Percentiles rank a stretch among this genome's conserved stretches.
These are phyloP conservation scores for Trichoderma koningiopsis DNA, from an alignment of 2,329 filamentous ascomycete genomes.

Conservation along the genomic window DNA sequence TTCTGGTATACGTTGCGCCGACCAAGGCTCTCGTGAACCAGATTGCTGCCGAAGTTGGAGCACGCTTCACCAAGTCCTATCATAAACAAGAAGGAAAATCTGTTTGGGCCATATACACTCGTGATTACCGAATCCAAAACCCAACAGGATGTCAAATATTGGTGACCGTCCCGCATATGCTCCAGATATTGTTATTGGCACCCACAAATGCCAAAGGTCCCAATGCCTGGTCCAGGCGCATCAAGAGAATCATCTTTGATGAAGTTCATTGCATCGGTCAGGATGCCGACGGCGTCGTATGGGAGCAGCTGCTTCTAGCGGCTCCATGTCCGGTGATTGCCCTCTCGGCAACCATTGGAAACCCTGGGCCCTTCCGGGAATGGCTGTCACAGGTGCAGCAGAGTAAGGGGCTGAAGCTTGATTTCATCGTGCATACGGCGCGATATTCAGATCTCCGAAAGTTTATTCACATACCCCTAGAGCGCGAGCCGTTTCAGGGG, in stretches of 20 bases:
- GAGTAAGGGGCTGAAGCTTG: conserved; percentile 62
- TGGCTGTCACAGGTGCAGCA: conserved; percentile 69
- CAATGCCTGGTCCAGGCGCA: conserved; percentile 62
- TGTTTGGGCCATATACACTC: conserved; percentile 78
- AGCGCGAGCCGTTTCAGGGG: conserved; percentile 53
- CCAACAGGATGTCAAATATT: conserved; percentile 72
- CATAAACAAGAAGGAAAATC: conserved; percentile 61
- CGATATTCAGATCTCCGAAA: conserved; percentile 80
- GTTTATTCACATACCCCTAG: conserved; percentile 63
- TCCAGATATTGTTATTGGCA: conserved; percentile 75
- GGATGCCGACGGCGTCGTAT: conserved; percentile 73
- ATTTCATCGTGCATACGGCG: conserved; percentile 67
- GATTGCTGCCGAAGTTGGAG: conserved; percentile 77
- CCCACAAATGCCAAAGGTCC: conserved; percentile 62
- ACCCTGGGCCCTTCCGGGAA: conserved; percentile 67
- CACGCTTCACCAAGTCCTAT: conserved; percentile 69
- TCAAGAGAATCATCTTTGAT: conserved; percentile 79
- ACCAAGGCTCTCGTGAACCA: conserved; percentile 84
- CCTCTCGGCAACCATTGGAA: conserved; percentile 77
- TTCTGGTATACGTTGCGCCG: conserved; percentile 78
- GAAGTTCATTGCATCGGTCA: conserved; percentile 81
- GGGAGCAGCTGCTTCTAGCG: conserved; percentile 75
- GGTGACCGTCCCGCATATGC: conserved; percentile 75
- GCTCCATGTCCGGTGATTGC: conserved; percentile 78
- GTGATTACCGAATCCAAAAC: conserved; percentile 75